Evolutionary conservation across 495 filamentous ascomycete species (phyloP).

Genomic region (Elasticomyces elasticus): DNA sequence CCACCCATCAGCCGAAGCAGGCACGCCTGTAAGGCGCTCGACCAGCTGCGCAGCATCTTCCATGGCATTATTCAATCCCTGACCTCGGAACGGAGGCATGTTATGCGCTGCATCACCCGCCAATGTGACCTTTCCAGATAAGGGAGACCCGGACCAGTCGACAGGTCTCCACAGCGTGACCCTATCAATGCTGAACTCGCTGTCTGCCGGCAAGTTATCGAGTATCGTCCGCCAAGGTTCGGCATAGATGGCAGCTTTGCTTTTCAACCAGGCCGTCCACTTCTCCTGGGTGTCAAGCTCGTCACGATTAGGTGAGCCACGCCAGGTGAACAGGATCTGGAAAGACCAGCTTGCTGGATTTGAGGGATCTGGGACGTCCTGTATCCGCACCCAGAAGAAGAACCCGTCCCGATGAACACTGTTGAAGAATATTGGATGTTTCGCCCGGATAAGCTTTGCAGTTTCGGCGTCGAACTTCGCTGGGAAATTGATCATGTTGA

Average conservation of each 20-base stretch:
- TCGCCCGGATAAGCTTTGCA: not conserved
- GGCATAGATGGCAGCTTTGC: not conserved
- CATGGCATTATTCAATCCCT: not conserved
- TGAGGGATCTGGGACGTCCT: not conserved
- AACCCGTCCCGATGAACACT: not conserved
- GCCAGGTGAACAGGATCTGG: not conserved
- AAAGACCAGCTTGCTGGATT: not conserved
- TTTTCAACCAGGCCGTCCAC: not conserved
- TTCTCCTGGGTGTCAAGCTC: not conserved
- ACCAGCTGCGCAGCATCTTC: slow-evolving; percentile 1
- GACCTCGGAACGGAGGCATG: not conserved
- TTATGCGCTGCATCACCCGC: slow-evolving; percentile 2
- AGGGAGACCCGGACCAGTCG: not conserved
- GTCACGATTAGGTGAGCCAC: not conserved
- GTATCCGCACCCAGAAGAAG: not conserved
- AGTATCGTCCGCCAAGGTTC: slow-evolving; percentile 1
- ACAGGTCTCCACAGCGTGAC: not conserved
- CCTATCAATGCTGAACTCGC: not conserved
- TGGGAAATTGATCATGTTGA: slow-evolving; percentile 3
- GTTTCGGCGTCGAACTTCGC: not conserved
- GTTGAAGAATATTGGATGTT: slow-evolving; percentile 9
- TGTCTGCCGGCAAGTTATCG: not conserved
- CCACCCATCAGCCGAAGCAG: not conserved
- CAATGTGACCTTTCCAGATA: not conserved
- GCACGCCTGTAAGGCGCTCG: not conserved